Conservation (phyloP, 2,329 filamentous ascomycete genomes). For the Parascedosporium putredinis region DNA sequence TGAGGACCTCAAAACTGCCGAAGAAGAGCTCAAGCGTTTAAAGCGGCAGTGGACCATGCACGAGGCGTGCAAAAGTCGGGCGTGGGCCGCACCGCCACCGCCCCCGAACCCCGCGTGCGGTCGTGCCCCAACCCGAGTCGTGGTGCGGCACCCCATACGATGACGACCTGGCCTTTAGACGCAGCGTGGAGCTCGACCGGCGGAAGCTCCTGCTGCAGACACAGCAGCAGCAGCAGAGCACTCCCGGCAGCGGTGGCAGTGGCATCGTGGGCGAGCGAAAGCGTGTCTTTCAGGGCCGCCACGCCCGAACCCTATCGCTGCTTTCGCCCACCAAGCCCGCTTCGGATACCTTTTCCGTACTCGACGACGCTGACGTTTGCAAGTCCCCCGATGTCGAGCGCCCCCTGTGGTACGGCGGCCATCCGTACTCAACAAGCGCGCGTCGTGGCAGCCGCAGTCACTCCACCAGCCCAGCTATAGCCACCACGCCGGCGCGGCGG, state of each 20-base stretch:
- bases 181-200: slow-evolving; percentile 57
- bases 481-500: background rate
- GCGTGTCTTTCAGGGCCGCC: slow-evolving; percentile 58
- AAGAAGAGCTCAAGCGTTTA: slow-evolving; percentile 61
- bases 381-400: slow-evolving; percentile 25
- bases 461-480: slow-evolving; percentile 18
- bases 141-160: slow-evolving; percentile 20
- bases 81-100: slow-evolving; percentile 15
- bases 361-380: slow-evolving; percentile 34
- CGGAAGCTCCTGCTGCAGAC: slow-evolving; percentile 48
- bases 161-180: slow-evolving; percentile 27
- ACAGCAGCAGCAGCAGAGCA: slow-evolving; percentile 22
- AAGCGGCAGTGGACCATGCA: slow-evolving; percentile 77
- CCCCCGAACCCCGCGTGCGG: slow-evolving; percentile 9
- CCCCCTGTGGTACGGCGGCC: slow-evolving; percentile 14
- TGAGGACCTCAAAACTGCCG: slow-evolving; percentile 79
- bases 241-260: no score
- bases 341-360: slow-evolving; percentile 19
- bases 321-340: slow-evolving; percentile 56
- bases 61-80: slow-evolving; percentile 68
- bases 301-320: slow-evolving; percentile 61
- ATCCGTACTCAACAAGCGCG: slow-evolving; percentile 39
- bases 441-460: slow-evolving; percentile 47
- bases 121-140: slow-evolving; percentile 13
- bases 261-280: slow-evolving; percentile 35